These are phyloP conservation scores for Myxozyma mucilagina DNA, from an alignment of 805 yeast genomes.

Conservation along the genomic window DNA sequence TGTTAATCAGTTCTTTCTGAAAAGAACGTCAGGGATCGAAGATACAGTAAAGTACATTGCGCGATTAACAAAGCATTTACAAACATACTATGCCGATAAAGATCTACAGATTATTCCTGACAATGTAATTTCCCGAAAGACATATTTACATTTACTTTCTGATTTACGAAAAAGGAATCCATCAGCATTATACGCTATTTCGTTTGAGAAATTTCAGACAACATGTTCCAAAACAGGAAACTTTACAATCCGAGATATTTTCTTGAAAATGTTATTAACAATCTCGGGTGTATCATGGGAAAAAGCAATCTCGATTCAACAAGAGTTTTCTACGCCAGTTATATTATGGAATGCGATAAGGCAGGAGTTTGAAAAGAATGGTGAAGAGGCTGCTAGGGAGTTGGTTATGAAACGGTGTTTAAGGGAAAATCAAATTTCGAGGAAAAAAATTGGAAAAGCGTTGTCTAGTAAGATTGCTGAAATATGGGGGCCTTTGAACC, in stretches of 20 bases:
- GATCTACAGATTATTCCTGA: slow-evolving; percentile 46
- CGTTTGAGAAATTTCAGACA: slow-evolving; percentile 59
- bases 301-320: slow-evolving; percentile 78
- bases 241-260: slow-evolving; percentile 74
- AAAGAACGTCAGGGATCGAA: slow-evolving; percentile 68
- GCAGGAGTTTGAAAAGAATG: slow-evolving; percentile 13
- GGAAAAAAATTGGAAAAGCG: slow-evolving; percentile 53
- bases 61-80: slow-evolving; percentile 50
- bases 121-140: slow-evolving; percentile 15
- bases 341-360: slow-evolving; percentile 53
- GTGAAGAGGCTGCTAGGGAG: slow-evolving; percentile 39
- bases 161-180: slow-evolving; percentile 20
- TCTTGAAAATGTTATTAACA: slow-evolving; percentile 72
- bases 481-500: slow-evolving; percentile 51
- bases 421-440: slow-evolving; percentile 41
- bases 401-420: slow-evolving; percentile 12
- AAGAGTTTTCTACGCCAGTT: slow-evolving; percentile 67
- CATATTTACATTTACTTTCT: slow-evolving; percentile 13
- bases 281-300: slow-evolving; percentile 80
- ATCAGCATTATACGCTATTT: slow-evolving; percentile 43
- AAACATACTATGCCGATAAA: slow-evolving; percentile 43
- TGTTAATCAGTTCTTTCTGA: slow-evolving; percentile 63
- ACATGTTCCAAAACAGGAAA: slow-evolving; percentile 68
- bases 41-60: slow-evolving; percentile 67
- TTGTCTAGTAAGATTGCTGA: slow-evolving; percentile 55